Conservation (phyloP, 1,284 basidiomycete genomes). For the Schizophyllum commune region DNA sequence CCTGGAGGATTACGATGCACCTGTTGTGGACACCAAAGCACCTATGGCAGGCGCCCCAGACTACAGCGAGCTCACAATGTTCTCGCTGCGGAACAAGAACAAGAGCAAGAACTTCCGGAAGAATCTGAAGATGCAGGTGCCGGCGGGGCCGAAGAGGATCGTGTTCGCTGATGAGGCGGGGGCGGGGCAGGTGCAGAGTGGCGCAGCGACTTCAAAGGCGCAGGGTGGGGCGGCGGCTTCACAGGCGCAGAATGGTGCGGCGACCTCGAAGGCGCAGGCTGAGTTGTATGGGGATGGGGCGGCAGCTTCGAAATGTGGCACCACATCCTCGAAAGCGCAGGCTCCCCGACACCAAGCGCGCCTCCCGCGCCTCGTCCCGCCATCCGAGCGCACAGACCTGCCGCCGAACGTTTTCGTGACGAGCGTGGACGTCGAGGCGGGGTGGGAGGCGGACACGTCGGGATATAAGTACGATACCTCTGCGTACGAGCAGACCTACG, state of each 20-base stretch:
- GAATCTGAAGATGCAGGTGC: slow-evolving; percentile 28
- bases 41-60: neutral
- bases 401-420: slow-evolving; percentile 60
- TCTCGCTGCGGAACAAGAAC: slow-evolving; percentile 64
- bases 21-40: neutral
- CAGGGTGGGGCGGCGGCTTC: too few relatives aligned
- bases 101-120: slow-evolving; percentile 62
- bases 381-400: slow-evolving; percentile 48
- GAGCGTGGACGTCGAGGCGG: slow-evolving; percentile 57
- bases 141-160: slow-evolving; percentile 44
- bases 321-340: neutral
- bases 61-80: slow-evolving; percentile 35
- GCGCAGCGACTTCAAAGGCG: neutral
- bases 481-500: slow-evolving; percentile 1
- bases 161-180: slow-evolving; percentile 36
- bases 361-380: slow-evolving; percentile 43
- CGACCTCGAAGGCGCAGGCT: too few relatives aligned
- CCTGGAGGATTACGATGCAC: neutral
- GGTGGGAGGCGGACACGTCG: slow-evolving; percentile 21
- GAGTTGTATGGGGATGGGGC: too few relatives aligned
- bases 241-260: neutral
- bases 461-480: slow-evolving; percentile 20
- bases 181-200: neutral
- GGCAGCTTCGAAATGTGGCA: neutral
- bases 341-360: neutral